Base-by-base conservation (phyloP, 768 basidiomycete species). In the Hericium coralloides region DNA sequence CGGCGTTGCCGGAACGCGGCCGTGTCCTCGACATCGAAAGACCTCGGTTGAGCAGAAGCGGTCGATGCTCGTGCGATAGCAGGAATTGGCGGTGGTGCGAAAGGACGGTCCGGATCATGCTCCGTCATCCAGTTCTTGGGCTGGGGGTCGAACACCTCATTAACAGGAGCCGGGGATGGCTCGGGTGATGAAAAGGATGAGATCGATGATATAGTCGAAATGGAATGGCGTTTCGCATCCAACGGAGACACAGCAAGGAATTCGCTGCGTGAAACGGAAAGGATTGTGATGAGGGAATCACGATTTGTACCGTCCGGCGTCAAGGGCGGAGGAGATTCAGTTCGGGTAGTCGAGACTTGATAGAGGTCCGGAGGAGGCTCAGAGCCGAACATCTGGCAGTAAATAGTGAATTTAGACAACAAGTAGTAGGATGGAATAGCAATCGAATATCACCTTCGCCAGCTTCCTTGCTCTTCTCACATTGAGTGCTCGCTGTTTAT, bases 381-480 rank as follows among this genome's bases (percentile, higher is more conserved):
- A 55, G 73, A 72, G 18, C 80, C 80, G 55, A 82, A 79, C 20
- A 81, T 59, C 80, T 82, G 61, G 25, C 20, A 25, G 17, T 36
- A 31, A 8, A 9, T 31, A 31, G 31, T 31, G 31, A 4, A 31
- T 31, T 31, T 7, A 31, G 31, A 31, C 31, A 31, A 31, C 10
- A 31, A 31, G 31, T 31, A 7, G 31, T 9, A 31, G 15, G 20
- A 20, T 45, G 49, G 12, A 20, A 20, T 36, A 38, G 38, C 47
- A 58, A 50, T 48, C 23, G 20, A 43, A 31, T 31, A 6, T 31
- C 60, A 81, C 80, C 73, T 80, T 76, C 5, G 73, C 65, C 69
- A 82, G 76, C 66, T 81, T 82, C 58, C 73, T 65, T 31, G 77
- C 78, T 31, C 79, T 74, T 59, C 70, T 73, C 55, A 81, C 71